Evolutionary conservation across 148 eudicot species (phyloP), one percentile per base, ranked within the genome.

Genomic region (Agrostemma githago): DNA sequence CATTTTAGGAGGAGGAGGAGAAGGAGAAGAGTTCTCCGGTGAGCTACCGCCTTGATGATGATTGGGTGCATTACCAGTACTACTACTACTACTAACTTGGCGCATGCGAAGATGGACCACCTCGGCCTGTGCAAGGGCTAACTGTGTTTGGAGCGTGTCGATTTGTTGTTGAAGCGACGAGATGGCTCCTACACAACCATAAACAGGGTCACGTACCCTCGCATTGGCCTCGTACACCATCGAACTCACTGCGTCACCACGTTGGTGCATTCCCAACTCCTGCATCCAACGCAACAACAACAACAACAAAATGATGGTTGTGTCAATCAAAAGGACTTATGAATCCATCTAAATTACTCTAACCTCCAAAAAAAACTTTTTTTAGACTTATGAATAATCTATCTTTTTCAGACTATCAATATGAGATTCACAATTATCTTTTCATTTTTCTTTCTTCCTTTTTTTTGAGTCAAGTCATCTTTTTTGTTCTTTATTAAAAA

Each of bases 141-240:
- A 62, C 56, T 93, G 96, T 37, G 89, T 61, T 57, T 90, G 94
- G 3, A 93, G 90, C 1, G 79, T 67, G 21, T 89, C 91, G 1
- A 93, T 86, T 61, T 90, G 96, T 39, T 90, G 89, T 56, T 93
- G 98, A 53, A 93, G 79, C 0, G 93, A 89, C 34, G 98, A 93
- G 34, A 93, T 93, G 0, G 98, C 94, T 16, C 96, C 98, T 17
- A 93, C 98, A 70, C 98, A 93, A 34, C 98, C 98, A 14, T 93
- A 93, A 3, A 93, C 96, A 0, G 98, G 98, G 66, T 93, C 98
- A 8, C 98, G 85, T 46, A 90, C 88, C 59, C 98, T 89, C 14
- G 98, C 98, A 42, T 89, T 90, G n/a, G 96, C 98, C 74, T 93
- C 98, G n/a, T 93, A 93, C 5, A 93, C 98, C 88, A 93, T 89